Evolutionary conservation across 2,329 filamentous ascomycete species (phyloP).

Genomic region (Fusarium sp.): DNA sequence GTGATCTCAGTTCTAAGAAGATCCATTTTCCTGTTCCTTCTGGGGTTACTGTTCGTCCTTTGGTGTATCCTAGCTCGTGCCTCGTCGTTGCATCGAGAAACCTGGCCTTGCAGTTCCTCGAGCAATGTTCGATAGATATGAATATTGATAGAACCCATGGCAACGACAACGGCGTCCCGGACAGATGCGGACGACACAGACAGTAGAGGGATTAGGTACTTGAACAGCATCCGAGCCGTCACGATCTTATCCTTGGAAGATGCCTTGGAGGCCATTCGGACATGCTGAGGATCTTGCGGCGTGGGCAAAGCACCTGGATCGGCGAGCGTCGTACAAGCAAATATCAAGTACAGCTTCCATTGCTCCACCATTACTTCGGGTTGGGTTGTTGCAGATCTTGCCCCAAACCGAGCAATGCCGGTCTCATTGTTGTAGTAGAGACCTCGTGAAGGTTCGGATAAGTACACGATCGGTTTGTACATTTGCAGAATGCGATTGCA

Average conservation of each 20-base stretch:
- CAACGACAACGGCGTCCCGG: slow-evolving; percentile 88
- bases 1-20: slow-evolving; percentile 92
- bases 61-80: slow-evolving; percentile 88
- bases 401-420: slow-evolving; percentile 62
- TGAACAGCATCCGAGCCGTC: slow-evolving; percentile 89
- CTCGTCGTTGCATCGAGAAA: slow-evolving; percentile 87
- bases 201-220: slow-evolving; percentile 88
- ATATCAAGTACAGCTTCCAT: slow-evolving; percentile 97
- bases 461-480: slow-evolving; percentile 82
- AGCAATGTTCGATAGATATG: slow-evolving; percentile 92
- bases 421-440: slow-evolving; percentile 71
- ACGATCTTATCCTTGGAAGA: slow-evolving; percentile 80
- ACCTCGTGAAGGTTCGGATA: slow-evolving; percentile 79
- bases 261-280: slow-evolving; percentile 80
- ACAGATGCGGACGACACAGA: slow-evolving; percentile 83
- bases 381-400: slow-evolving; percentile 73
- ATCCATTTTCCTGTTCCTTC: slow-evolving; percentile 85
- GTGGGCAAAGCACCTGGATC: slow-evolving; percentile 74
- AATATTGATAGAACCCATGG: slow-evolving; percentile 93
- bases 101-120: slow-evolving; percentile 88
- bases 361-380: slow-evolving; percentile 93
- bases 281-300: slow-evolving; percentile 74
- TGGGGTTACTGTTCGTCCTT: slow-evolving; percentile 83
- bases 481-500: slow-evolving; percentile 94
- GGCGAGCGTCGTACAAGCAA: slow-evolving; percentile 94